phyloP scores from a whole-genome alignment of 2,329 filamentous ascomycete genomes.

The Pseudocercospora crystallina region DNA sequence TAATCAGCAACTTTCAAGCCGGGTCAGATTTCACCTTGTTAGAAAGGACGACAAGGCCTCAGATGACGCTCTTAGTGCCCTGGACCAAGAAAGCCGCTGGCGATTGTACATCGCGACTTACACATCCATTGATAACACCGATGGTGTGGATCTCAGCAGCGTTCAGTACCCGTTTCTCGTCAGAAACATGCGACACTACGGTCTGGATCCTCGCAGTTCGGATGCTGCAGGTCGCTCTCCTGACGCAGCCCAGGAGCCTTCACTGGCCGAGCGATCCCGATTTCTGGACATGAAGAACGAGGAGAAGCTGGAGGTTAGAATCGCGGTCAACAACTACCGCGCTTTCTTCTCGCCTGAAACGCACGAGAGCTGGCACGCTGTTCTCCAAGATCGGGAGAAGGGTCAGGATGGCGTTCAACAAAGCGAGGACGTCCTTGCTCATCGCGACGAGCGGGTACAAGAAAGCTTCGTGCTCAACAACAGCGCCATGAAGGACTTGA shows the following conservation, averaged over 20 bases:
- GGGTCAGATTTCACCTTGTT: conserved; percentile 53
- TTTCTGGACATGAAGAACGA: conserved; percentile 30
- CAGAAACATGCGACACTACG: conserved; percentile 40
- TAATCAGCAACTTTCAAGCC: too few relatives aligned
- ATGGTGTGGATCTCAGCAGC: conserved; percentile 35
- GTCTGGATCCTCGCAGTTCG: conserved; percentile 31
- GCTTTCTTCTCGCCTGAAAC: conserved; percentile 44
- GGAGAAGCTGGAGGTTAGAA: conserved; percentile 47
- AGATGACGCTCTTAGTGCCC: conserved; percentile 65
- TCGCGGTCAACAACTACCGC: conserved; percentile 45
- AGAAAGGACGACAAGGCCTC: conserved; percentile 79
- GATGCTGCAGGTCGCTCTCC: conserved; percentile 9
- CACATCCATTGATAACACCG: conserved; percentile 81
- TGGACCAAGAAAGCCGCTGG: conserved; percentile 63
- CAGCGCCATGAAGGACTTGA: conserved; percentile 47
- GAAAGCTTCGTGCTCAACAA: conserved; percentile 48
- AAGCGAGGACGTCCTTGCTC: conserved; percentile 34
- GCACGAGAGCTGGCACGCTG: conserved; percentile 42
- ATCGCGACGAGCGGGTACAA: conserved; percentile 38
- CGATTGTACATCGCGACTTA: conserved; percentile 95
- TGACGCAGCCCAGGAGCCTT: conserved; percentile 4
- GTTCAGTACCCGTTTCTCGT: conserved; percentile 42
- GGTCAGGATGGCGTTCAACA: conserved; percentile 37
- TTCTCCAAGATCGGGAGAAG: conserved; percentile 36
- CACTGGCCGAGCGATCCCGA: conserved; percentile 16